Evolutionary conservation across 208 protist species (phyloP), one percentile per base, ranked within the genome.

Genomic region (Acanthamoeba royreba): DNA sequence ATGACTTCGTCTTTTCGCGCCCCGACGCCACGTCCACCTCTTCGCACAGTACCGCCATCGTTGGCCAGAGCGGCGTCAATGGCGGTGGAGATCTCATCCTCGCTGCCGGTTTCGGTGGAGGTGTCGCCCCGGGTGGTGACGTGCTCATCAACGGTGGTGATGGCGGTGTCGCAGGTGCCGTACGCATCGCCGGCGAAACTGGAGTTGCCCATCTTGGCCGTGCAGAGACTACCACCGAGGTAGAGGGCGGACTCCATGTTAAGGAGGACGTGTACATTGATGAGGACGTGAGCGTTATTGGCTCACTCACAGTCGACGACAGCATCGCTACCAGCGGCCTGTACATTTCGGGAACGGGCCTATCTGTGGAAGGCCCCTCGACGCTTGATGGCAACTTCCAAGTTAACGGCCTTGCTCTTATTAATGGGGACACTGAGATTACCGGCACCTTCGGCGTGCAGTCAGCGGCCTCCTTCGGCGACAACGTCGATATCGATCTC

Each of bases 51-150:
- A 89, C 81, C 17, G n/a, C 81, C 3, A 89, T 89, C 28, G 31
- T 58, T n/a, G 81, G 81, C 17, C 81, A 89, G 49, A 46, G 35
- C 46, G 81, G 81, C 31, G 49, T 46, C 35, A 66, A 58, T 52
- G 81, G 81, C 49, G 81, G 81, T 45, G 81, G 81, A 8, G 49
- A 89, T 33, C 81, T 89, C 49, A n/a, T 89, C 49, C 49, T 89
- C 19, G 49, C 53, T n/a, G 81, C 53, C 81, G 81, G 81, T 66
- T 58, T 58, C 38, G 81, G 49, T 46, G 81, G 81, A 25, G 46
- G 31, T n/a, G 4, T 19, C 49, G 46, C 81, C 8, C 38, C 13
- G 19, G 81, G 81, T 33, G 81, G 81, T 53, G 81, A 89, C 49
- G 81, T 89, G 3, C 15, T 89, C 33, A 89, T 66, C 81, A 33